Percentiles rank a stretch among this genome's conserved stretches.
These are phyloP conservation scores for Ophiobolus disseminans DNA, from an alignment of 2,329 filamentous ascomycete species.

Conservation along the genomic window DNA sequence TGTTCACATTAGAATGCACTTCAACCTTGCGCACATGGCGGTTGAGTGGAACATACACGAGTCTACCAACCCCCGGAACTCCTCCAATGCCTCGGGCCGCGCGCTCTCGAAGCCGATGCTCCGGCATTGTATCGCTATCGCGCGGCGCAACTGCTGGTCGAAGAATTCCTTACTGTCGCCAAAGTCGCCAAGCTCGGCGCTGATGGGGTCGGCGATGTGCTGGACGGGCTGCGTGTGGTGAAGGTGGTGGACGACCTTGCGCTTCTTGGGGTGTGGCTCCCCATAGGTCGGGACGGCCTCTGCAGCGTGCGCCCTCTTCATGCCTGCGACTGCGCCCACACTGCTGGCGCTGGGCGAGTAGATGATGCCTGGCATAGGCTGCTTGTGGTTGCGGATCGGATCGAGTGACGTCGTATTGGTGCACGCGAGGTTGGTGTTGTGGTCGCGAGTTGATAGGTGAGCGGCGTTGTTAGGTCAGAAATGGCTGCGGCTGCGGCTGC, in stretches of 20 bases:
- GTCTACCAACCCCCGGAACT: constrained; percentile 62
- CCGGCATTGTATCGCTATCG: constrained; percentile 60
- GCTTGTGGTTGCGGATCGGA: constrained; percentile 12
- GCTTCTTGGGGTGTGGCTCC: constrained; percentile 41
- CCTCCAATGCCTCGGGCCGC: constrained; percentile 63
- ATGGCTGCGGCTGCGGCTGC: constrained; percentile 11
- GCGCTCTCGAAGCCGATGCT: constrained; percentile 63
- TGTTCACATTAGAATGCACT: constrained; percentile 47
- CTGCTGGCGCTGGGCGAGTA: constrained; percentile 38
- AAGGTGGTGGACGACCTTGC: constrained; percentile 42
- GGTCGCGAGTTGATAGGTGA: constrained; percentile 15
- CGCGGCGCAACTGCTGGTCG: constrained; percentile 62
- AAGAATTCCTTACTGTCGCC: constrained; percentile 60
- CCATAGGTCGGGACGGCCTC: constrained; percentile 28
- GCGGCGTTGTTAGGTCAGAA: constrained; percentile 1
- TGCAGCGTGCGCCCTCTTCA: constrained; percentile 41
- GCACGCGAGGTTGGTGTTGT: constrained; percentile 18
- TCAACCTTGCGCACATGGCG: no score
- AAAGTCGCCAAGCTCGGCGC: constrained; percentile 39
- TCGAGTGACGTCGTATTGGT: constrained; percentile 9
- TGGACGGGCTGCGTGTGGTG: constrained; percentile 45
- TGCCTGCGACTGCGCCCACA: constrained; percentile 40
- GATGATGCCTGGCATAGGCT: constrained; percentile 45
- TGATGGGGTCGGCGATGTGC: constrained; percentile 42
- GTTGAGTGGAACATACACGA: no score